Evolutionary conservation across 192 early-diverging fungal genomes (phyloP).

Genomic region (Coemansia sp.): DNA sequence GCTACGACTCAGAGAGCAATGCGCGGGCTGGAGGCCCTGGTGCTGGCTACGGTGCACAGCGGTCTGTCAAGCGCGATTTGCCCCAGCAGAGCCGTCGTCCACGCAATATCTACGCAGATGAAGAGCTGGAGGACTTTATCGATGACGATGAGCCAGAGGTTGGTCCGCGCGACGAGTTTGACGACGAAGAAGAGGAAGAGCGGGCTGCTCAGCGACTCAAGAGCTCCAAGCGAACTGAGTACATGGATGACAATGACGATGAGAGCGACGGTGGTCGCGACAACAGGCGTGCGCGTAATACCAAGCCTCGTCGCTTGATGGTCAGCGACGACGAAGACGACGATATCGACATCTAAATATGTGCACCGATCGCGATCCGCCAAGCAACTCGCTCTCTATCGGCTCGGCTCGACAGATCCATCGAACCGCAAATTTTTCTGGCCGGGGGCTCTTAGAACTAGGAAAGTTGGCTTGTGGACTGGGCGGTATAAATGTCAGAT

Average conservation of each 20-base stretch:
- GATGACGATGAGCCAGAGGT: slow-evolving; percentile 53
- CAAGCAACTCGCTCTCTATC: neutral
- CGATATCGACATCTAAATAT: slow-evolving; percentile 18
- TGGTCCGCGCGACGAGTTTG: slow-evolving; percentile 51
- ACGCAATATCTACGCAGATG: slow-evolving; percentile 32
- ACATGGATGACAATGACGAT: slow-evolving; percentile 28
- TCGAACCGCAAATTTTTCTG: slow-evolving; percentile 51
- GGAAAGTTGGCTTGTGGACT: neutral
- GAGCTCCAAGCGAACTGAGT: slow-evolving; percentile 28
- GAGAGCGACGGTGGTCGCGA: slow-evolving; percentile 11
- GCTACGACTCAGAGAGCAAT: slow-evolving; percentile 15
- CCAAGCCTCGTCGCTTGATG: slow-evolving; percentile 39
- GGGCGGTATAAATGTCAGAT: slow-evolving; percentile 13
- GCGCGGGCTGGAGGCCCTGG: neutral
- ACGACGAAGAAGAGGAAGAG: slow-evolving; percentile 52
- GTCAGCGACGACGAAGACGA: slow-evolving; percentile 45
- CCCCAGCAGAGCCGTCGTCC: slow-evolving; percentile 4
- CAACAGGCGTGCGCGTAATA: slow-evolving; percentile 13
- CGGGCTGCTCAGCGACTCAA: slow-evolving; percentile 30
- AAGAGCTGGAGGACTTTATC: slow-evolving; percentile 51
- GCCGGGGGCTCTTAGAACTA: neutral
- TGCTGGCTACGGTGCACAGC: slow-evolving; percentile 10
- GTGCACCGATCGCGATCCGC: neutral
- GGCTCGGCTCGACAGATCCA: slow-evolving; percentile 16
- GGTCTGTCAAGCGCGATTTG: slow-evolving; percentile 12